These are phyloP conservation scores for Glomus cerebriforme DNA, from an alignment of 192 early-diverging fungal species.

Conservation along the genomic window DNA sequence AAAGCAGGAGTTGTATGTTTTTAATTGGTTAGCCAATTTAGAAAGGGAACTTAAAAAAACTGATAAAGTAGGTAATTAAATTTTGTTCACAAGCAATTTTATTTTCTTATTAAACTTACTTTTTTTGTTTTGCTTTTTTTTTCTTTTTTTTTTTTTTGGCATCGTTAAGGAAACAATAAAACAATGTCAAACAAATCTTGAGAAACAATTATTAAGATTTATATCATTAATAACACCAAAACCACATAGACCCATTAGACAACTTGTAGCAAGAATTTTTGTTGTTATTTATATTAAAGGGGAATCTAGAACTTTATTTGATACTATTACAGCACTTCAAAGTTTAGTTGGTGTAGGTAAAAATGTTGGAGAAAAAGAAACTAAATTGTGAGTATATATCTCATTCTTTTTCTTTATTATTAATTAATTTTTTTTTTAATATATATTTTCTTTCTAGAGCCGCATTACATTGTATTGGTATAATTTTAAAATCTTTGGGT, in stretches of 20 bases:
- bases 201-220: constrained; percentile 70
- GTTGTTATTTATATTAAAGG: constrained; percentile 71
- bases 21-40: constrained; percentile 87
- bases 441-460: constrained; percentile 55
- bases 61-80: constrained; percentile 43
- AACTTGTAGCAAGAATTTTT: constrained; percentile 72
- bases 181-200: constrained; percentile 67
- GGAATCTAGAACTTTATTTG: constrained; percentile 76
- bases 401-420: not conserved
- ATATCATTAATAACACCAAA: constrained; percentile 64
- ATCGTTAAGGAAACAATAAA: constrained; percentile 58
- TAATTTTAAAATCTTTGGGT: constrained; percentile 75
- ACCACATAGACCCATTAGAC: constrained; percentile 67
- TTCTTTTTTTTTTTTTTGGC: not conserved
- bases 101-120: not conserved
- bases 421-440: constrained; percentile 4
- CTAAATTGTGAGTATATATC: constrained; percentile 59
- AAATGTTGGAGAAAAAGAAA: constrained; percentile 62
- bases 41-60: constrained; percentile 70
- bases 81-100: not conserved
- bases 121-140: not conserved
- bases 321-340: constrained; percentile 70
- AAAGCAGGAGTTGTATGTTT: constrained; percentile 81
- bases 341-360: constrained; percentile 55
- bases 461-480: constrained; percentile 73